phyloP scores from a whole-genome alignment of 1,284 basidiomycete species.

The Ceratobasidium sp. region DNA sequence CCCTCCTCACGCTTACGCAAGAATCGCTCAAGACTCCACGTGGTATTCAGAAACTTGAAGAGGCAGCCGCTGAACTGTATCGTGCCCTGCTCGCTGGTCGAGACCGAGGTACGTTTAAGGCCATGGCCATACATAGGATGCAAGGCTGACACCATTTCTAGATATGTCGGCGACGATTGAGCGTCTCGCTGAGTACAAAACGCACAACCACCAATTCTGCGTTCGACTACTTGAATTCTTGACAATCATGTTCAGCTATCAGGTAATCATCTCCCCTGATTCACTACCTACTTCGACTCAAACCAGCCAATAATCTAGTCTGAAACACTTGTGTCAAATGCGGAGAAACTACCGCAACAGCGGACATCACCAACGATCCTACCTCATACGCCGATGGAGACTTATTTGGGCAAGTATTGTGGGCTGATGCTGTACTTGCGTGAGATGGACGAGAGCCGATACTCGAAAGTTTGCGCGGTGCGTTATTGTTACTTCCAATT shows the following conservation, averaged over 20 bases:
- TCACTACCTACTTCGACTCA: background rate
- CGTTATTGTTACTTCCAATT: slow-evolving; percentile 51
- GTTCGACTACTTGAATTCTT: slow-evolving; percentile 90
- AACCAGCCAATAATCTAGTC: slow-evolving; percentile 49
- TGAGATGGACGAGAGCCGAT: slow-evolving; percentile 90
- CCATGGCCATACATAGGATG: background rate
- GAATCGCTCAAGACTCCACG: slow-evolving; percentile 82
- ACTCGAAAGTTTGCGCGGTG: slow-evolving; percentile 88
- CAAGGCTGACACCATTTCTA: slow-evolving; percentile 50
- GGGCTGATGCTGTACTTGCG: slow-evolving; percentile 93
- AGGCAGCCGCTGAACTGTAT: slow-evolving; percentile 89
- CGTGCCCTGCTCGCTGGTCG: slow-evolving; percentile 93
- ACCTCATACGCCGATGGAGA: slow-evolving; percentile 78
- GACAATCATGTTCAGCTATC: slow-evolving; percentile 88
- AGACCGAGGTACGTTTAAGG: slow-evolving; percentile 71
- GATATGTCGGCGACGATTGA: slow-evolving; percentile 97
- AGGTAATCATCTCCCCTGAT: slow-evolving; percentile 61
- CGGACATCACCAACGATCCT: slow-evolving; percentile 54
- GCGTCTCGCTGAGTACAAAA: slow-evolving; percentile 87
- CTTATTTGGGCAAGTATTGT: slow-evolving; percentile 85
- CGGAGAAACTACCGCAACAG: slow-evolving; percentile 48
- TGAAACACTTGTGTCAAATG: slow-evolving; percentile 54
- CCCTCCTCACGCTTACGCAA: slow-evolving; percentile 81
- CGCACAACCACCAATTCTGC: slow-evolving; percentile 89
- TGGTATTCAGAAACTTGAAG: slow-evolving; percentile 83